Evolutionary conservation across 768 basidiomycete species (phyloP).

Genomic region (Tylopilus sp.): DNA sequence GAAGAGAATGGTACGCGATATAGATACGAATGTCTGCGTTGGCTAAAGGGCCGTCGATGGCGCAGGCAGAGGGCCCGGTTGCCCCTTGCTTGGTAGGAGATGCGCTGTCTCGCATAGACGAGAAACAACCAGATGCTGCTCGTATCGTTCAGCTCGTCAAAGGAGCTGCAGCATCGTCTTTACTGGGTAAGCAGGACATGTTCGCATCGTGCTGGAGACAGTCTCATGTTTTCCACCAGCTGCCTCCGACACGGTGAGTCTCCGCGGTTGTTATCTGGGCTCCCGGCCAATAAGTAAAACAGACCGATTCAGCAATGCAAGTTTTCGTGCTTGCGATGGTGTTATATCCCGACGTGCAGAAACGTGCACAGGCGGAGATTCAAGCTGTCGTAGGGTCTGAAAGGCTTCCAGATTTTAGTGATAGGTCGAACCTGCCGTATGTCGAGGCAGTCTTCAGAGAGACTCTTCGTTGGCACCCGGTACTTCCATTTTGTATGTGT

Average conservation of each 20-base stretch:
- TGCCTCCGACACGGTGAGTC: constrained; percentile 8
- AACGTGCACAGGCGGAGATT: constrained; percentile 4
- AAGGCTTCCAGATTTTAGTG: constrained; percentile 3
- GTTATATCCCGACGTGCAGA: constrained; percentile 6
- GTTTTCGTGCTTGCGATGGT: constrained; percentile 8
- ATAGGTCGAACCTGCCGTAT: constrained; percentile 1
- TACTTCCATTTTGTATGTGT: constrained; percentile 5
- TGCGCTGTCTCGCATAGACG: constrained; percentile 1
- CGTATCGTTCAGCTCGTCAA: not conserved
- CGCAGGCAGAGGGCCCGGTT: not conserved
- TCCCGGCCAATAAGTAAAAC: not conserved
- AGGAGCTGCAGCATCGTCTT: constrained; percentile 6
- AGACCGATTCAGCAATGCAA: constrained; percentile 5
- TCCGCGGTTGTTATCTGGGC: not conserved
- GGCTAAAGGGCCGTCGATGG: not conserved
- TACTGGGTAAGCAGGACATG: not conserved
- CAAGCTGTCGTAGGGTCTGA: constrained; percentile 5
- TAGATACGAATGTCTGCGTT: not conserved
- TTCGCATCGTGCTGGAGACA: not conserved
- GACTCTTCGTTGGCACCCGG: constrained; percentile 8
- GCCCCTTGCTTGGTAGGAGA: constrained; percentile 6
- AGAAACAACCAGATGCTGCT: not conserved
- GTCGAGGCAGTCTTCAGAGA: constrained; percentile 3
- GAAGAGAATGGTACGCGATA: not conserved
- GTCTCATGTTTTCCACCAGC: not conserved